phyloP scores from a whole-genome alignment of 768 basidiomycete species.

The Dendrothele bispora region DNA sequence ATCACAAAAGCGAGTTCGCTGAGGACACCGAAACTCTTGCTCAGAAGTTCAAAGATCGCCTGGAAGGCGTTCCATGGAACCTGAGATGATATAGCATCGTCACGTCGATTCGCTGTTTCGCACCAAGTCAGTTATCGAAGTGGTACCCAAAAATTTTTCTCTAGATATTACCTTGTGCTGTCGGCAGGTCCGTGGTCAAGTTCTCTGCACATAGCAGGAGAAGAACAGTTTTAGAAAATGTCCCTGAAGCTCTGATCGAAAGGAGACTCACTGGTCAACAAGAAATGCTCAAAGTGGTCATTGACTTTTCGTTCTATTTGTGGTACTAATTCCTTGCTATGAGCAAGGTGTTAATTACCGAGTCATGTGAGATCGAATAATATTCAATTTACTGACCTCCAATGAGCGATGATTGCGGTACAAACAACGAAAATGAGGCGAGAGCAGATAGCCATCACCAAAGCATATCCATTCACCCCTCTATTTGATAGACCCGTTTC shows the following conservation, averaged over 20 bases:
- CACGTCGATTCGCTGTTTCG: not conserved
- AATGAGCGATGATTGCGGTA: not conserved
- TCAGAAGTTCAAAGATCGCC: not conserved
- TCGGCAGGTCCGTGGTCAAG: not conserved
- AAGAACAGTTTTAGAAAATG: not conserved
- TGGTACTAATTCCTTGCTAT: not conserved
- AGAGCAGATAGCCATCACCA: not conserved
- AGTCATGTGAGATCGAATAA: not conserved
- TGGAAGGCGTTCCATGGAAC: not conserved
- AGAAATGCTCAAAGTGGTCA: slow-evolving; percentile 3
- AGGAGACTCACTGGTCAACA: not conserved
- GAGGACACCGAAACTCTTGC: slow-evolving; percentile 1
- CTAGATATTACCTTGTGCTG: not conserved
- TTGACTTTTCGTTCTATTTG: not conserved
- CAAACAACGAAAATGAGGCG: not conserved
- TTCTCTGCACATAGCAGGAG: no score
- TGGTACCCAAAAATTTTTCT: not conserved
- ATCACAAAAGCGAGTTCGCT: slow-evolving; percentile 5
- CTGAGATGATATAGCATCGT: not conserved
- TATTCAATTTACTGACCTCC: slow-evolving; percentile 2
- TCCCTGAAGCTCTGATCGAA: not conserved
- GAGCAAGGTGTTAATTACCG: not conserved
- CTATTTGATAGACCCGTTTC: not conserved
- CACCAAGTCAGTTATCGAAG: not conserved
- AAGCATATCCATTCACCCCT: not conserved